Conservation (phyloP, 257 asterid species). For the Henckelia pumila region DNA sequence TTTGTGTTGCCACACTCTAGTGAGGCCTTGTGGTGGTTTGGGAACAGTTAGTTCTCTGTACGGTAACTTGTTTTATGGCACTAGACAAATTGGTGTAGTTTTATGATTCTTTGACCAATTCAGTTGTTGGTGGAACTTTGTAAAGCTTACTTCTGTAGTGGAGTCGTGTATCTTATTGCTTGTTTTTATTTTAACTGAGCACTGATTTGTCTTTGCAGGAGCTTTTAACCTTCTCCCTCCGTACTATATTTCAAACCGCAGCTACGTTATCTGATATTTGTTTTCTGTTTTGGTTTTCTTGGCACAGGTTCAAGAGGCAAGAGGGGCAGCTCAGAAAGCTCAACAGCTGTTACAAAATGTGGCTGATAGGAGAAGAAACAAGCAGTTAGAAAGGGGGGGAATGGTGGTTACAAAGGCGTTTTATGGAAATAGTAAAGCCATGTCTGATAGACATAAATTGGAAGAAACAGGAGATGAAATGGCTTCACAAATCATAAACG, state of each 20-base stretch:
- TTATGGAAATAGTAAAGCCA: constrained; percentile 64
- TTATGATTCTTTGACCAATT: neutral
- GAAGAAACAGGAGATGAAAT: constrained; percentile 55
- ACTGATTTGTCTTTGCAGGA: constrained; percentile 5
- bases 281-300: neutral
- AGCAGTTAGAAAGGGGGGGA: constrained; percentile 70
- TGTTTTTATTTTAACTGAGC: neutral
- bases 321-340: constrained; percentile 85
- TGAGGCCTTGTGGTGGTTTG: neutral
- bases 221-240: neutral
- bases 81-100: neutral
- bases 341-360: constrained; percentile 82
- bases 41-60: neutral
- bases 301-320: constrained; percentile 71
- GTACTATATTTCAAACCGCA: neutral
- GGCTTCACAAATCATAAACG: constrained; percentile 68
- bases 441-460: constrained; percentile 35
- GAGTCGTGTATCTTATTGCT: constrained; percentile 5
- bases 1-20: neutral
- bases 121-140: neutral
- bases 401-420: constrained; percentile 64
- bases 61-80: neutral
- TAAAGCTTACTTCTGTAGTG: constrained; percentile 8
- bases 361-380: constrained; percentile 71
- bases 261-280: constrained; percentile 8